A percentile compares a stretch with the other conserved stretches of the same genome.
These are phyloP conservation scores for Sporothrix brasiliensis DNA, from an alignment of 2,329 filamentous ascomycete genomes.

Conservation along the genomic window DNA sequence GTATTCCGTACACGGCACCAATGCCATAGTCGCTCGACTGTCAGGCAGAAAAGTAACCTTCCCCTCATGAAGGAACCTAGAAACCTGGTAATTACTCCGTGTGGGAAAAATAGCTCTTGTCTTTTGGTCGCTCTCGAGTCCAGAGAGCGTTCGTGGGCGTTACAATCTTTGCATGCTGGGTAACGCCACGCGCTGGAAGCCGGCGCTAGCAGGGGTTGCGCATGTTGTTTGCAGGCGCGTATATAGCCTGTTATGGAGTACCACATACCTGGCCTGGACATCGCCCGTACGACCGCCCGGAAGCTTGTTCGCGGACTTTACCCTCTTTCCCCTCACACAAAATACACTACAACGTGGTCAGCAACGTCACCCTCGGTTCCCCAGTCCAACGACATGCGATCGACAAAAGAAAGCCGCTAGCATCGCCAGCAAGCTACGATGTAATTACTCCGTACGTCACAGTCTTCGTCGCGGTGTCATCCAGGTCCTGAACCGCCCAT, in stretches of 20 bases:
- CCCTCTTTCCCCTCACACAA: not conserved
- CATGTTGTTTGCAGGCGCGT: constrained; percentile 5
- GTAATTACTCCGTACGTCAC: not conserved
- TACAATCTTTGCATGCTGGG: constrained; percentile 22
- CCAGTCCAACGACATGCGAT: not conserved
- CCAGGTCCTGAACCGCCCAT: not conserved
- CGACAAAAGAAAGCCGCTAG: constrained; percentile 5
- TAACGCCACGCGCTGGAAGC: constrained; percentile 7
- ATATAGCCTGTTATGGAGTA: not conserved
- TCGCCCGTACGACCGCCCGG: not conserved
- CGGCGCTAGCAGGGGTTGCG: constrained; percentile 25
- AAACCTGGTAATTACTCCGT: not conserved
- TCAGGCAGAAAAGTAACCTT: not conserved
- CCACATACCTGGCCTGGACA: not conserved
- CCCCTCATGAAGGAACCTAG: not conserved
- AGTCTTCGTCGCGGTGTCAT: not conserved
- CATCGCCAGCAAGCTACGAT: not conserved
- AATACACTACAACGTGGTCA: constrained; percentile 15
- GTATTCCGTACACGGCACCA: constrained; percentile 1
- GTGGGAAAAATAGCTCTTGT: not conserved
- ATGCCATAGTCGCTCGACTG: not conserved
- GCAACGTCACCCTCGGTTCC: constrained; percentile 13
- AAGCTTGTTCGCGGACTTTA: constrained; percentile 9
- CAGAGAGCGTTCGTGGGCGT: not conserved
- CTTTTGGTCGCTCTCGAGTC: no score